Conservation (phyloP, 192 early-diverging fungal genomes). For the Podila verticillata region DNA sequence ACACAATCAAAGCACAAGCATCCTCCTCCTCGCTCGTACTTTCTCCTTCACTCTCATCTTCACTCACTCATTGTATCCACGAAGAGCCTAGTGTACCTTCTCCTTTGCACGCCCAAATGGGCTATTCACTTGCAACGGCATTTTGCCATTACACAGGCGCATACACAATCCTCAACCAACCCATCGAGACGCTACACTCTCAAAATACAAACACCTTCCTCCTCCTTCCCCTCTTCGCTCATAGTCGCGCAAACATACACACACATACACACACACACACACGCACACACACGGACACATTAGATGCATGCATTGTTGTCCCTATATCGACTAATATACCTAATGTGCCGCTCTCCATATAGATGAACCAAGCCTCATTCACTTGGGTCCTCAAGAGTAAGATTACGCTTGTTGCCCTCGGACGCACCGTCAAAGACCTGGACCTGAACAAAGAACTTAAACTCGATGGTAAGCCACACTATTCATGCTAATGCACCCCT, state of each 20-base stretch:
- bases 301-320: too few species aligned
- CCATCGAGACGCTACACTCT: too few species aligned
- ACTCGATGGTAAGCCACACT: slow-evolving; percentile 21
- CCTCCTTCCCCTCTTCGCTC: too few species aligned
- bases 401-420: slow-evolving; percentile 49
- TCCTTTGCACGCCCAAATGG: background rate
- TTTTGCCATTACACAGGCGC: too few species aligned
- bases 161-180: too few species aligned
- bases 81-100: background rate
- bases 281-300: background rate
- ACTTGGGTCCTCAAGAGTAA: slow-evolving; percentile 46
- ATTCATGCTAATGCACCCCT: background rate
- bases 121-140: too few species aligned
- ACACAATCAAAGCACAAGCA: too few species aligned
- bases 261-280: background rate
- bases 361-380: slow-evolving; percentile 26
- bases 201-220: too few species aligned
- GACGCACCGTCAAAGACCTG: slow-evolving; percentile 34
- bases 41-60: background rate
- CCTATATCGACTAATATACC: background rate
- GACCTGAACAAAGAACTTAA: slow-evolving; percentile 39
- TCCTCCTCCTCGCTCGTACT: too few species aligned
- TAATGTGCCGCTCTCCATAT: background rate
- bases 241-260: background rate
- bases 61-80: background rate